Evolutionary conservation across 306 rosid genomes (phyloP).

Genomic region (Gastrolobium villosum): DNA sequence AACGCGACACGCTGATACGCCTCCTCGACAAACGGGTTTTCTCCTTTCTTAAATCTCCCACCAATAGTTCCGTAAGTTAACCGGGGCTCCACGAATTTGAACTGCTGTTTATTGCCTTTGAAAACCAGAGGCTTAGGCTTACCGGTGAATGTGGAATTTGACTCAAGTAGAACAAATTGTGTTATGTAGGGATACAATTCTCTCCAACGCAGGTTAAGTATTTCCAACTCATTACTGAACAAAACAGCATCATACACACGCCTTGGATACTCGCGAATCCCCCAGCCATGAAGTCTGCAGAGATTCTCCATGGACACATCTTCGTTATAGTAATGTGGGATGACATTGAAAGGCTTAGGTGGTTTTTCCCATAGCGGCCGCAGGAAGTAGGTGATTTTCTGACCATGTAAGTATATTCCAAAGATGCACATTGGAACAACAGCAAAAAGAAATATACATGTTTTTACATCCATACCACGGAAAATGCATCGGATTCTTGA

Average conservation of each 20-base stretch:
- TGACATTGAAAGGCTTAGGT: constrained; percentile 78
- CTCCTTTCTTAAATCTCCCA: constrained; percentile 79
- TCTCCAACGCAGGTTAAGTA: constrained; percentile 81
- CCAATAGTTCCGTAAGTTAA: constrained; percentile 73
- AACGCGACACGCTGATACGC: constrained; percentile 80
- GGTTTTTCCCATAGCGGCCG: constrained; percentile 91
- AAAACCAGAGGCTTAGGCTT: constrained; percentile 72
- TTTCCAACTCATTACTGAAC: constrained; percentile 87
- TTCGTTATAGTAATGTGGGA: constrained; percentile 79
- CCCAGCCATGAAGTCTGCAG: constrained; percentile 92
- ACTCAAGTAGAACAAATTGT: constrained; percentile 83
- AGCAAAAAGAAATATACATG: constrained; percentile 67
- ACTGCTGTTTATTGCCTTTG: constrained; percentile 56
- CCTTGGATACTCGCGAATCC: constrained; percentile 76
- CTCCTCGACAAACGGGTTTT: constrained; percentile 88
- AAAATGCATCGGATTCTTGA: constrained; percentile 80
- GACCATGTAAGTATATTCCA: constrained; percentile 76
- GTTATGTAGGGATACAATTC: constrained; percentile 83
- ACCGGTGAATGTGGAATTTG: constrained; percentile 88
- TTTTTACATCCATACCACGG: constrained; percentile 76
- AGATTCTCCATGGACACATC: constrained; percentile 75
- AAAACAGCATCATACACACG: constrained; percentile 89
- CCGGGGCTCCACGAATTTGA: constrained; percentile 70
- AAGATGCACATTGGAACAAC: constrained; percentile 71
- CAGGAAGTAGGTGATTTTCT: constrained; percentile 87